Base-by-base conservation (phyloP, 306 rosid genomes). In the Argentina anserina region DNA sequence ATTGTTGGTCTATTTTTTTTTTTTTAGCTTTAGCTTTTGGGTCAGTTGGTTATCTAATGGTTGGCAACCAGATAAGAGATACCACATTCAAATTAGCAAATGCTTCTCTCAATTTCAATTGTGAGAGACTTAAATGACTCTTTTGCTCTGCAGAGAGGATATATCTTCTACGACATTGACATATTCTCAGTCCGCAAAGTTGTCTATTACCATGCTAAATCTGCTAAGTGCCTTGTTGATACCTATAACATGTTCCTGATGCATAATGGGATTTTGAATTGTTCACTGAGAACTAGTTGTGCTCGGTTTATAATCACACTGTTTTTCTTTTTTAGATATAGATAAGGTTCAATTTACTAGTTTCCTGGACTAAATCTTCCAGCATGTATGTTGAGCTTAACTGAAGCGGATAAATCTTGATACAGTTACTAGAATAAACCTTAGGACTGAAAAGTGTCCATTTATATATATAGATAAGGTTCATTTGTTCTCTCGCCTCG, bases 81-180 rank as follows among this genome's bases (percentile, higher is more conserved):
- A 49, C 63, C 15, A 41, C 73, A 31, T 47, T 37, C 36, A 63
- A 73, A 40, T 14, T 59, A 63, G 67, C 69, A n/a, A 52, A 42
- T 68, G 74, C 11, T 74, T 63, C 58, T 68, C 67, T 81, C 76
- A 72, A 40, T 77, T 71, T 81, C 72, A 70, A 72, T 62, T 47
- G 34, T 20, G 47, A 36, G 76, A 74, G 78, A 76, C 83, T 84
- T 83, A 82, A 76, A 70, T 75, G 73, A 72, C 67, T 79, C 41
- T 69, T 77, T 75, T 80, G 56, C 64, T 75, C 78, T 89, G 90
- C 91, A 85, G 90, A 50, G 91, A 82, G 46, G 90, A 75, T 52
- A 52, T 83, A 60, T 4, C 79, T 63, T 47, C 73, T 49, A 33
- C 23, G 4, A 43, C 76, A 59, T 80, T 81, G 86, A 67, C 81